Evolutionary conservation across 140 eudicot genomes (phyloP), one percentile per base, ranked within the genome.

Genomic region (Senecio squalidus): DNA sequence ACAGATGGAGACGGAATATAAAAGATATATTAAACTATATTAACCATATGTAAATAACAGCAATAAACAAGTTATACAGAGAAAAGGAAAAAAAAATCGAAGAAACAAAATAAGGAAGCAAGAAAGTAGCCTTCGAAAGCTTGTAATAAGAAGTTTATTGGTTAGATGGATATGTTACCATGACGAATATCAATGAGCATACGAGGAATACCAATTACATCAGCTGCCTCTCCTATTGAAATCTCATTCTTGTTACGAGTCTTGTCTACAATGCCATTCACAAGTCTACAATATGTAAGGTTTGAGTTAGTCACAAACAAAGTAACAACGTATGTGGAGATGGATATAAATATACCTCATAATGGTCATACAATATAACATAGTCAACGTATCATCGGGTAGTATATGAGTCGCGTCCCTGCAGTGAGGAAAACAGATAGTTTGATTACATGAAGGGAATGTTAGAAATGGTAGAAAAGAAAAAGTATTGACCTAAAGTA

Each of bases 181-280:
- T 91, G 98, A 44, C 98, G 96, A 65, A 91, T 78, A 77, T 86
- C 98, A 74, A 91, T 84, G 69, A 91, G 82, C 96, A 86, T 83
- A 16, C 98, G 92, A 28, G 98, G 98, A 71, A 91, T 72, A 55
- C 82, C 86, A 64, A 83, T 61, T 44, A 28, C 82, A 54, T 73
- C 80, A 17, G 98, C 98, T 27, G 92, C 98, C 69, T 83, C 88
- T 38, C 80, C 98, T 29, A 91, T 91, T 53, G 98, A 91, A 28
- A 72, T 29, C 72, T 78, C 85, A 7, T 58, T 70, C 83, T 76
- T 83, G 66, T 81, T 79, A 15, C 98, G 91, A 15, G 91, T 83
- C 75, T 79, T 86, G 64, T 91, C 98, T 69, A 91, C 83, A 54
- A 79, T 79, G 41, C 89, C 94, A 77, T 91, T 91, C 64, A 91